Evolutionary conservation across 2,329 filamentous ascomycete genomes (phyloP).

Genomic region (Scytalidium sp.): DNA sequence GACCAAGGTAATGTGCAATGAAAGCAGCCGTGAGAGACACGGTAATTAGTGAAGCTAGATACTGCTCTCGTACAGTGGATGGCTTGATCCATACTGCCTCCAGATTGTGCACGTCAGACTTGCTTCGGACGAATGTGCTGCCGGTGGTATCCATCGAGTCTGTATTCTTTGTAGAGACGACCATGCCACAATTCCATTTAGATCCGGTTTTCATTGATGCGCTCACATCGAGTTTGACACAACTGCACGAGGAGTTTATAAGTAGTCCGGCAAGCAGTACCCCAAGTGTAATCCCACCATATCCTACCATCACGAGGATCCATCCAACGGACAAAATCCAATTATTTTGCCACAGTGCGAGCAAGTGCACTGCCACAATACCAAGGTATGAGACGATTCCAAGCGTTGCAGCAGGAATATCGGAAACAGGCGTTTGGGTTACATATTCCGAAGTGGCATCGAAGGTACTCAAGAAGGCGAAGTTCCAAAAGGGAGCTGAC

Average conservation of each 20-base stretch:
- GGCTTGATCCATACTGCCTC: slow-evolving; percentile 10
- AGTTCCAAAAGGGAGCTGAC: slow-evolving; percentile 6
- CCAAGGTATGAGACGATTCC: slow-evolving; percentile 3
- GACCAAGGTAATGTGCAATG: slow-evolving; percentile 8
- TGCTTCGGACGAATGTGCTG: slow-evolving; percentile 6
- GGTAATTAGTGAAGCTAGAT: slow-evolving; percentile 1
- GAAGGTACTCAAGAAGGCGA: slow-evolving; percentile 11
- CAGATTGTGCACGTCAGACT: slow-evolving; percentile 3
- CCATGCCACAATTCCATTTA: slow-evolving; percentile 9
- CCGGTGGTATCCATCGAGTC: slow-evolving; percentile 11
- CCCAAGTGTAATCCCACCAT: slow-evolving; percentile 8
- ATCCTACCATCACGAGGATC: slow-evolving; percentile 8
- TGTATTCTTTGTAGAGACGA: slow-evolving; percentile 7
- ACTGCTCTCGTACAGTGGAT: slow-evolving; percentile 1
- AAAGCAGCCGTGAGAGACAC: slow-evolving; percentile 5
- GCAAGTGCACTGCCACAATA: slow-evolving; percentile 5
- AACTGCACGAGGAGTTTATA: slow-evolving; percentile 5
- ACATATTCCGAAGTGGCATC: slow-evolving; percentile 10
- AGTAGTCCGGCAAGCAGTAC: slow-evolving; percentile 7
- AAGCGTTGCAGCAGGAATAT: neutral
- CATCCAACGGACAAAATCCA: slow-evolving; percentile 9
- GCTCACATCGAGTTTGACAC: slow-evolving; percentile 1
- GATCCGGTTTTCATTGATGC: neutral
- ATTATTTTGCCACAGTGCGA: slow-evolving; percentile 5
- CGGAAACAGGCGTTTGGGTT: neutral